phyloP scores from a whole-genome alignment of 1,284 basidiomycete genomes.

The Schizopora paradoxa region DNA sequence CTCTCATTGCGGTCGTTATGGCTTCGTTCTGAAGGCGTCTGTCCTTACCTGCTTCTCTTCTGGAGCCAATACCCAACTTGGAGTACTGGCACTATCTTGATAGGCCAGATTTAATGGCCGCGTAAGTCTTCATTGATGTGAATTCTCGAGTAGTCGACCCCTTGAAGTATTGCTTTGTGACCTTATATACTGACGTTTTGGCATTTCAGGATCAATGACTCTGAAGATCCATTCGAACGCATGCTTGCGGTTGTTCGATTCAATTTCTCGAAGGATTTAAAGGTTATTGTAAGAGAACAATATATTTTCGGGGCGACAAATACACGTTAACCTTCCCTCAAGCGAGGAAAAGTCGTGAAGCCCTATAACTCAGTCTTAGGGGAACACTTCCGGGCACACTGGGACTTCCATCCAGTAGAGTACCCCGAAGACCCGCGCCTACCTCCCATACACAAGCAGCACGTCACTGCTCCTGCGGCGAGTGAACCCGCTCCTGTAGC shows the following conservation, averaged over 20 bases:
- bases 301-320: neutral
- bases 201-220: conserved; percentile 74
- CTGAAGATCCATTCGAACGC: conserved; percentile 83
- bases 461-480: conserved; percentile 32
- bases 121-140: conserved; percentile 58
- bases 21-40: conserved; percentile 54
- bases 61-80: conserved; percentile 90
- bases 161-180: too few relatives aligned
- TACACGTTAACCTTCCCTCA: conserved; percentile 4
- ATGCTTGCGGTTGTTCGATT: conserved; percentile 91
- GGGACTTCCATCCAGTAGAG: conserved; percentile 65
- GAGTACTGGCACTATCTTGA: conserved; percentile 97
- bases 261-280: conserved; percentile 91
- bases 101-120: conserved; percentile 86
- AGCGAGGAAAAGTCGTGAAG: conserved; percentile 90
- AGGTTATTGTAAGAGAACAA: conserved; percentile 69
- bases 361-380: conserved; percentile 94
- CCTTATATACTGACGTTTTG: conserved; percentile 5
- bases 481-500: conserved; percentile 26
- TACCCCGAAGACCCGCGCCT: conserved; percentile 45
- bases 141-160: too few relatives aligned
- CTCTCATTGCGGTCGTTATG: conserved; percentile 8
- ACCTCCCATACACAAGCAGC: conserved; percentile 42
- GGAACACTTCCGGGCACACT: conserved; percentile 88
- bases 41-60: conserved; percentile 82